Percentiles rank a stretch among this genome's conserved stretches.
Conservation (phyloP, 2,329 filamentous ascomycete species). For the Aspergillus sp. region DNA sequence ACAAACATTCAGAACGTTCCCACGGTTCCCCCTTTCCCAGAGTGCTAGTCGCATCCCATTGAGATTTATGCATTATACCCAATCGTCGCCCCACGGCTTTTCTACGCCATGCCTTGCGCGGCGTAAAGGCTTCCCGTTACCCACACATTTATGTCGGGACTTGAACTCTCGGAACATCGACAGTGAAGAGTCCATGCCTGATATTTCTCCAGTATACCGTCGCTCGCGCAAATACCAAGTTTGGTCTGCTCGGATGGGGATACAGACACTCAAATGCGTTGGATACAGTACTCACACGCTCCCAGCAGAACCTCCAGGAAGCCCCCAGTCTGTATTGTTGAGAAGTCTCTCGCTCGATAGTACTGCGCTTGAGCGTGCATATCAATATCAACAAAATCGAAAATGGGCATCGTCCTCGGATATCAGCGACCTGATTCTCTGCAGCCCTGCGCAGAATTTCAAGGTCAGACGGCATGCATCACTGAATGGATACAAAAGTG, state of each 20-base stretch:
- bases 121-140: neutral
- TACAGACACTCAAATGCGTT: conserved; percentile 22
- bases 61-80: neutral
- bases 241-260: conserved; percentile 41
- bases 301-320: conserved; percentile 36
- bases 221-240: conserved; percentile 30
- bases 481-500: neutral
- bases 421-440: neutral
- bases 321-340: conserved; percentile 31
- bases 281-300: conserved; percentile 19
- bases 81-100: conserved; percentile 1
- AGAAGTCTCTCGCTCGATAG: conserved; percentile 20
- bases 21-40: neutral
- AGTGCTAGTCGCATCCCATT: neutral
- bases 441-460: neutral
- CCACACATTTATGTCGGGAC: neutral
- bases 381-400: neutral
- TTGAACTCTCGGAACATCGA: neutral
- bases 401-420: neutral
- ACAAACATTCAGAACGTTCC: neutral
- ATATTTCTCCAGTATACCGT: neutral
- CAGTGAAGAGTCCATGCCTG: neutral
- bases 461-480: neutral
- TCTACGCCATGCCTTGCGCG: conserved; percentile 20
- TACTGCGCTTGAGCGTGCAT: neutral